These are phyloP conservation scores for Dillenia turbinata DNA, from an alignment of 164 flowering plant genomes.

Conservation along the genomic window DNA sequence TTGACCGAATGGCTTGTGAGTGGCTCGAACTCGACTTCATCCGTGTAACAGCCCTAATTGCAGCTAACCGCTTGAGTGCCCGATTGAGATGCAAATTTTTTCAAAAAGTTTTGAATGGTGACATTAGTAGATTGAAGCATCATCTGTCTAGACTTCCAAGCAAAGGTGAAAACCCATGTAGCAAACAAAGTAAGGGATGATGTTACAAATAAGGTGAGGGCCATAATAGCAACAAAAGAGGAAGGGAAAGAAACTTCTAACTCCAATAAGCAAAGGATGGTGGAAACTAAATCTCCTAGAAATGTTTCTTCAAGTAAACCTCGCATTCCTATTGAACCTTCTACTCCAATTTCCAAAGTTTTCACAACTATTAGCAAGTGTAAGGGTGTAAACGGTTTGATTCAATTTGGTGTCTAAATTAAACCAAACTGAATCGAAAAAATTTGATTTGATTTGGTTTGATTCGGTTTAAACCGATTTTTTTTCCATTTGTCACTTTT, in stretches of 20 bases:
- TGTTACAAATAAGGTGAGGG: conserved; percentile 70
- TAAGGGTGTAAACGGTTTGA: conserved; percentile 85
- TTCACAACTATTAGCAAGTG: conserved; percentile 42
- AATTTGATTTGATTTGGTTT: no score
- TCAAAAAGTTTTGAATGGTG: conserved; percentile 68
- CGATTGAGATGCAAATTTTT: conserved; percentile 73
- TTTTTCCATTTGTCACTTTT: no score
- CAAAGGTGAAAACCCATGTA: conserved; percentile 92
- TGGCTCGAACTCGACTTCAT: no score
- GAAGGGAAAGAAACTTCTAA: conserved; percentile 53
- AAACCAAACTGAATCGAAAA: conserved; percentile 84
- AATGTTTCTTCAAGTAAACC: conserved; percentile 30
- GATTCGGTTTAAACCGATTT: no score
- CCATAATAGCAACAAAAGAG: conserved; percentile 61
- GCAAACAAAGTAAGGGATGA: conserved; percentile 90
- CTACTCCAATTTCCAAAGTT: conserved; percentile 34
- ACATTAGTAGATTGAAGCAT: conserved; percentile 90
- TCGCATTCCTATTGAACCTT: conserved; percentile 29
- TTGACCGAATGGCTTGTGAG: no score
- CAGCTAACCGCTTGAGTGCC: no score
- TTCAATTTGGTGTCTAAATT: conserved; percentile 76
- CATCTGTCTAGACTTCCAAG: conserved; percentile 92
- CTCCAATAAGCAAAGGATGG: conserved; percentile 45
- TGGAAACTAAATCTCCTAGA: conserved; percentile 41
- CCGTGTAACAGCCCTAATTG: no score